Percentiles rank a stretch among this genome's conserved stretches.
These are phyloP conservation scores for Alternaria longipes DNA, from an alignment of 2,329 filamentous ascomycete genomes.

Conservation along the genomic window DNA sequence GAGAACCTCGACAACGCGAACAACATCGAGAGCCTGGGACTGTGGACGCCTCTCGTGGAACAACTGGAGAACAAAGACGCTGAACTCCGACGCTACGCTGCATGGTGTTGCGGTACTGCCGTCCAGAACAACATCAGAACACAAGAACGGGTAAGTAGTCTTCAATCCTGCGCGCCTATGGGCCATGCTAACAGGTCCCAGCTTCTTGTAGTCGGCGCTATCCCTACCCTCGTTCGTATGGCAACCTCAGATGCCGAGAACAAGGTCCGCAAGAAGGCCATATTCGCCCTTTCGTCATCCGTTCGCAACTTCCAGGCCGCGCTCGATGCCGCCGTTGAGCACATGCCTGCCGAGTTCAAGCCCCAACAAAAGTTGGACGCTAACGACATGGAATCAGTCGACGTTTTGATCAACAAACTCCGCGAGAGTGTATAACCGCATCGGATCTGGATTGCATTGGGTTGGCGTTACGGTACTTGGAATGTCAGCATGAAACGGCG, in stretches of 20 bases:
- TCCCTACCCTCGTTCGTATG: constrained; percentile 74
- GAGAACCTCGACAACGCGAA: constrained; percentile 86
- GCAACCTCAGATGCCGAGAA: constrained; percentile 67
- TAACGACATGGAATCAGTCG: constrained; percentile 84
- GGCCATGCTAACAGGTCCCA: constrained; percentile 37
- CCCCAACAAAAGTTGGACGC: constrained; percentile 74
- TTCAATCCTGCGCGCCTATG: not conserved
- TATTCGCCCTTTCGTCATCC: constrained; percentile 86
- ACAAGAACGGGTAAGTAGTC: constrained; percentile 72
- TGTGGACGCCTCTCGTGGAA: constrained; percentile 83
- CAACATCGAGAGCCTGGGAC: constrained; percentile 78
- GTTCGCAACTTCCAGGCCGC: constrained; percentile 89
- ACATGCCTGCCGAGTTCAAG: constrained; percentile 69
- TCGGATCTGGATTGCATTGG: constrained; percentile 25
- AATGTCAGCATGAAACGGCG: constrained; percentile 32
- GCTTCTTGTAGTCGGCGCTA: constrained; percentile 69
- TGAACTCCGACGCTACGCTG: constrained; percentile 83
- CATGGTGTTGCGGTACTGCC: constrained; percentile 93
- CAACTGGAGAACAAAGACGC: constrained; percentile 73
- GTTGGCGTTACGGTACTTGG: constrained; percentile 35
- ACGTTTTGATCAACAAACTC: constrained; percentile 75
- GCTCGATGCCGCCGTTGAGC: constrained; percentile 71
- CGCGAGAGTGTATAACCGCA: constrained; percentile 30
- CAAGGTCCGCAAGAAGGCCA: constrained; percentile 81
- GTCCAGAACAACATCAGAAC: constrained; percentile 93